Base-by-base conservation (phyloP, 2,329 filamentous ascomycete genomes). In the Penicillium olsonii region DNA sequence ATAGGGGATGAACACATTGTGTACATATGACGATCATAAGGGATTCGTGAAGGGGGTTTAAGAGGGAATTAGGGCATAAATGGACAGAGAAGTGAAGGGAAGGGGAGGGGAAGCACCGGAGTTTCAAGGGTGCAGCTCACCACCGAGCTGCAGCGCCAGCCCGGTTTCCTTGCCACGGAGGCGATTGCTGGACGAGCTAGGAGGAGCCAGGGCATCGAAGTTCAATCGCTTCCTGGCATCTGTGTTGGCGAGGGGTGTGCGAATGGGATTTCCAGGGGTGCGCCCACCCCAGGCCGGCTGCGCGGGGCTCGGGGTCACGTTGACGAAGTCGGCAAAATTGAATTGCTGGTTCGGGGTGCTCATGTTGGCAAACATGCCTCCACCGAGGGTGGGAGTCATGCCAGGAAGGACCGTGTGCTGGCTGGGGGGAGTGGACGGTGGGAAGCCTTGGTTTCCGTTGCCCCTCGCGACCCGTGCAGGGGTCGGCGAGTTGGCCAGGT, bases 261-360 rank as follows among this genome's bases (percentile, higher is more conserved):
- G 90, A 22, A 63, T 56, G 11, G 66, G 56, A 15, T 75, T 73
- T 14, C 74, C 75, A 15, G 83, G 83, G 27, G 83, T 85, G 26
- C 81, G 77, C 26, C 74, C 75, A 48, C 70, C 70, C 88, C 91
- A 96, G 9, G 85, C 82, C 60, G 85, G 90, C 74, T 96, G 94
- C 20, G 90, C 94, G 17, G 94, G 94, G 65, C 90, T 96, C 0
- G 94, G 94, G 6, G 94, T 96, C 68, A 97, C 92, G 73, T 97
- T 96, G 67, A 97, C 87, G 72, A 96, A 99, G 68, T 99, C 94
- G 44, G 91, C 84, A 74, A 97, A 95, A 75, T 97, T 95, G 71
- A 97, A 95, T 42, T 79, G 83, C 65, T 92, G 88, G 14, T 87
- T 87, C 0, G 92, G 92, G 1, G 92, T 97, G 55, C 83, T 85